These are phyloP conservation scores for Epicoccum nigrum DNA, from an alignment of 2,329 filamentous ascomycete genomes.

Conservation along the genomic window DNA sequence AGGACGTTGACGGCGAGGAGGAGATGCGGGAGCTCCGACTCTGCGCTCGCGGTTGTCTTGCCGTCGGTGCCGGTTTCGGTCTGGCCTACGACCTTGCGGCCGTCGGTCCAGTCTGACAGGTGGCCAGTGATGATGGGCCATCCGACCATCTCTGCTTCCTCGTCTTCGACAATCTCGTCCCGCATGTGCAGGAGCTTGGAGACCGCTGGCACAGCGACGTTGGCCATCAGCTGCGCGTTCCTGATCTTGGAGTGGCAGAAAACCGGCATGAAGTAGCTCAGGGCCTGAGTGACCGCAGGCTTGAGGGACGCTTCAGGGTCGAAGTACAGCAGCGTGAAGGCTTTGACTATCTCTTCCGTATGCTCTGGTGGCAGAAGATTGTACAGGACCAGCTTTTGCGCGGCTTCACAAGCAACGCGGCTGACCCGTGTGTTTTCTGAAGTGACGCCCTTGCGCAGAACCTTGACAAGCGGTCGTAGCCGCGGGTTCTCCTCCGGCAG, in stretches of 20 bases:
- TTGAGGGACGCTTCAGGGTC: conserved; percentile 82
- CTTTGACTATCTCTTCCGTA: conserved; percentile 76
- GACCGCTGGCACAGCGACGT: conserved; percentile 74
- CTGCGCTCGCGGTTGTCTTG: conserved; percentile 61
- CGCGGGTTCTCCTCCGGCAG: conserved; percentile 40
- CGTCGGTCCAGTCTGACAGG: conserved; percentile 93
- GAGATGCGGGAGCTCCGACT: conserved; percentile 80
- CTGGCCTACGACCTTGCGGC: conserved; percentile 74
- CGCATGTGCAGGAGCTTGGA: conserved; percentile 67
- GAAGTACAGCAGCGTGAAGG: conserved; percentile 86
- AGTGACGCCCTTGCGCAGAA: conserved; percentile 78
- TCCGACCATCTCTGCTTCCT: conserved; percentile 73
- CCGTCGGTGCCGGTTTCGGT: conserved; percentile 49
- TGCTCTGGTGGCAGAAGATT: conserved; percentile 63
- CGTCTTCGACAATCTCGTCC: conserved; percentile 74
- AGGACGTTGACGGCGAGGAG: conserved; percentile 78
- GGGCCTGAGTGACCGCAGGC: conserved; percentile 79
- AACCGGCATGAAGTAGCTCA: conserved; percentile 93
- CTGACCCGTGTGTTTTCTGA: conserved; percentile 76
- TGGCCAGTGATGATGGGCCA: conserved; percentile 80
- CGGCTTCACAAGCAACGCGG: conserved; percentile 77
- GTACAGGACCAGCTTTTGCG: conserved; percentile 85
- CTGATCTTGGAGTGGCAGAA: conserved; percentile 86
- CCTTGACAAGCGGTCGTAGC: conserved; percentile 74
- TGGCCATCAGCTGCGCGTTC: conserved; percentile 82